Base-by-base conservation (phyloP, 2,329 filamentous ascomycete genomes). In the Zasmidium citrigriseum region DNA sequence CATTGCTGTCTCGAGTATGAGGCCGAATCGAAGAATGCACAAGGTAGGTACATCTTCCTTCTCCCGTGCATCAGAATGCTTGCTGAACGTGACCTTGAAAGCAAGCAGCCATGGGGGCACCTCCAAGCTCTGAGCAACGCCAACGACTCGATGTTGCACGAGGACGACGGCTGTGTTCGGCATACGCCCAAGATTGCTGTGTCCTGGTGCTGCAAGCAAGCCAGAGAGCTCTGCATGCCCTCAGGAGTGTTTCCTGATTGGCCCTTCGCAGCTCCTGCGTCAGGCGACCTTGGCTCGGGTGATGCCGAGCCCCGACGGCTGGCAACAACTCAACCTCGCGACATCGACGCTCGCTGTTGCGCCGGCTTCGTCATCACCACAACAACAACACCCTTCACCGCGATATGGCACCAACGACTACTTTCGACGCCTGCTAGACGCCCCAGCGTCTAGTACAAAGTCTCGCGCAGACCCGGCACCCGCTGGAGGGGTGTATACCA, bases 401-500 rank as follows among this genome's bases (percentile, higher is more conserved):
- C 54, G 41, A 38, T 44, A 67, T 61, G 65, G 48, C 61, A 52
- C 58, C 34, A 41, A 53, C 52, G 22, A 64, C 50, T 46, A 56
- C 29, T 34, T 60, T 50, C 58, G 56, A 59, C 64, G 68, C 65
- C 64, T 71, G 61, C 69, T 72, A 71, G 70, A 64, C 69, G 69
- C 70, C 60, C 62, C 46, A 29, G 69, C 68, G 67, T 70, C 68
- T 71, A 70, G 68, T 64, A 50, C 46, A 50, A 46, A 60, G 62
- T 65, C 64, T 61, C 58, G 64, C 65, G 66, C 68, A 67, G 51
- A 62, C 38, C 65, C 70, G 69, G 68, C 70, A 70, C 67, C 67
- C 70, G 69, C 68, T 57, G 56, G 70, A 72, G 70, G 70, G 67
- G 61, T 69, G 70, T 68, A 60, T 61, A 62, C 60, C 56, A 63